Conservation (phyloP, 1,284 basidiomycete genomes). For the Trichosporon sp. region DNA sequence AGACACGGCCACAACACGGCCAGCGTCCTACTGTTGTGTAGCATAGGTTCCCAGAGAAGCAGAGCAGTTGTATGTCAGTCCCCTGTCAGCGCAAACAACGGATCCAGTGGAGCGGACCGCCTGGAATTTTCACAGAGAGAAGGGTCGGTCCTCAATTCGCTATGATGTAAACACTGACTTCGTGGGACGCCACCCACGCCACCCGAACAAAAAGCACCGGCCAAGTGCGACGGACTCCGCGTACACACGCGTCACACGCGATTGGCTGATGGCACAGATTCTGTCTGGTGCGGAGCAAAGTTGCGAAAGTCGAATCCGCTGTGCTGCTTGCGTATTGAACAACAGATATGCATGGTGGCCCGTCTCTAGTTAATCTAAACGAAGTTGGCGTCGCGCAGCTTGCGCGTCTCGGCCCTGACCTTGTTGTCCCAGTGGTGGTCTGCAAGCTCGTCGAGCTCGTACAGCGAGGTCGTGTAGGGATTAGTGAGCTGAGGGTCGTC, state of each 20-base stretch:
- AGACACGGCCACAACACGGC: neutral
- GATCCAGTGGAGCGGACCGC: neutral
- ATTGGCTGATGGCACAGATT: neutral
- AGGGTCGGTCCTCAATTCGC: neutral
- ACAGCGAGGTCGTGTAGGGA: slow-evolving; percentile 49
- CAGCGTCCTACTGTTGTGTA: neutral
- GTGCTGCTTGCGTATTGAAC: neutral
- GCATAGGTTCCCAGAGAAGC: neutral
- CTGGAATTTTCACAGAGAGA: neutral
- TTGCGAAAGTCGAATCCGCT: neutral
- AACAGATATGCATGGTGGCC: neutral
- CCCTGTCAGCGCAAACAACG: neutral
- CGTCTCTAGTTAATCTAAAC: slow-evolving; percentile 2
- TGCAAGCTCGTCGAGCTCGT: slow-evolving; percentile 46
- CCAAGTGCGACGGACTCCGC: neutral
- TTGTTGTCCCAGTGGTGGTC: slow-evolving; percentile 46
- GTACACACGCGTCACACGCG: neutral
- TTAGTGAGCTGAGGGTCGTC: slow-evolving; percentile 74
- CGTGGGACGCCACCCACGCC: slow-evolving; percentile 2
- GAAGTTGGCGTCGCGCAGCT: slow-evolving; percentile 42
- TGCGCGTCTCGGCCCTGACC: slow-evolving; percentile 42
- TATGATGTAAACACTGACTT: neutral
- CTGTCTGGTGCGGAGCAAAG: neutral
- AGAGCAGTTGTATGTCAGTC: neutral
- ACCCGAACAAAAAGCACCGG: too few relatives aligned